phyloP scores from a whole-genome alignment of 306 rosid species.

The Casuarina cunninghamiana region DNA sequence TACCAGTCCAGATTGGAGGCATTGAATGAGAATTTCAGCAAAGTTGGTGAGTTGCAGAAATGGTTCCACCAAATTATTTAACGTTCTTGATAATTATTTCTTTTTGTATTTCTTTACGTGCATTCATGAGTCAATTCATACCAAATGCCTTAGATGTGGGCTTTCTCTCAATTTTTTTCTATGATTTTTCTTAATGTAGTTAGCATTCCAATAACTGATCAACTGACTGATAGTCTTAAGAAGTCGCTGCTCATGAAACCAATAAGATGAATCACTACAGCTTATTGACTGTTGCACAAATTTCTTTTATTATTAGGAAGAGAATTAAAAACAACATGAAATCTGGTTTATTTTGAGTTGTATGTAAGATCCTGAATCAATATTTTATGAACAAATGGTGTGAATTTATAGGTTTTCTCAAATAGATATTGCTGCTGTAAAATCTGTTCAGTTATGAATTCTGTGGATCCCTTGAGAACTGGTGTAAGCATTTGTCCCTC shows the following conservation, averaged over 20 bases:
- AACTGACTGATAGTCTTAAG: background rate
- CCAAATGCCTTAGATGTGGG: background rate
- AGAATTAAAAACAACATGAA: background rate
- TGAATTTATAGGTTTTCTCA: background rate
- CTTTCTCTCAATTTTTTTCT: no score
- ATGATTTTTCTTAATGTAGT: background rate
- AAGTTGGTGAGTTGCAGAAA: constrained; percentile 54
- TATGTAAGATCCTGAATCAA: background rate
- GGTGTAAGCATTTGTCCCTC: constrained; percentile 5
- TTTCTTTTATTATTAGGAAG: background rate
- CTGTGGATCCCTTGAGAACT: background rate
- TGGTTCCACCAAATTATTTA: constrained; percentile 7
- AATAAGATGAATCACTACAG: background rate
- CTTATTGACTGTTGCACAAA: background rate
- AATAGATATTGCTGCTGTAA: background rate
- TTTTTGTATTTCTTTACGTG: background rate
- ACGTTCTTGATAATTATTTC: background rate
- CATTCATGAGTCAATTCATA: background rate
- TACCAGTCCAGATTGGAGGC: constrained; percentile 55
- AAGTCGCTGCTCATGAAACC: background rate
- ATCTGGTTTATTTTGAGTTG: background rate
- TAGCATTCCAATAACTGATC: background rate
- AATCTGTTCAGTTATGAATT: background rate
- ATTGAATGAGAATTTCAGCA: constrained; percentile 50
- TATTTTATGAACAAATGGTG: background rate